Evolutionary conservation across 2,329 filamentous ascomycete species (phyloP).

Genomic region (Boeremia exigua): DNA sequence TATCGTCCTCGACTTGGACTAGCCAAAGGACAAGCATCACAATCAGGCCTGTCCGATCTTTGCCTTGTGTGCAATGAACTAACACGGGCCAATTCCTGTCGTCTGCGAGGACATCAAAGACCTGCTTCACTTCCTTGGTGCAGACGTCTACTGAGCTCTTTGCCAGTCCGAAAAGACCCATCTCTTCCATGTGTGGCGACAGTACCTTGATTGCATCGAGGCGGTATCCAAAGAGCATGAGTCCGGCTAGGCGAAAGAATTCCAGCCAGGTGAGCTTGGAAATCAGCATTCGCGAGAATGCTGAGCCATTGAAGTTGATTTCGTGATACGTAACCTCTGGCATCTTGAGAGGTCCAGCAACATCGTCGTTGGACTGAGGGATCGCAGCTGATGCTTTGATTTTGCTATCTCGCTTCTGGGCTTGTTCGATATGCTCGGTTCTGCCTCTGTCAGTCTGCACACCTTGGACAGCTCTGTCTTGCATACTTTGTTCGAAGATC

Average conservation of each 20-base stretch:
- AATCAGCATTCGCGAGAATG: constrained; percentile 72
- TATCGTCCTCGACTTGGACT: constrained; percentile 61
- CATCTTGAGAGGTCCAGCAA: constrained; percentile 66
- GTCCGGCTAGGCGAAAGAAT: constrained; percentile 66
- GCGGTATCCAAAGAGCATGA: constrained; percentile 71
- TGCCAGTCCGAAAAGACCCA: constrained; percentile 74
- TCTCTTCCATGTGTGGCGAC: constrained; percentile 70
- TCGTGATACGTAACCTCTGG: constrained; percentile 67
- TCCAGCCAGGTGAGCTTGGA: constrained; percentile 71
- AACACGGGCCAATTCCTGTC: constrained; percentile 66
- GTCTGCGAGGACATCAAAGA: constrained; percentile 59
- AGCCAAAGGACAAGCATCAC: constrained; percentile 72
- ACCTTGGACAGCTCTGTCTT: not conserved
- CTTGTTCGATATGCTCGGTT: constrained; percentile 75
- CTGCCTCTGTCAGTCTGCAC: constrained; percentile 49
- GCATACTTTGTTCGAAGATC: constrained; percentile 77
- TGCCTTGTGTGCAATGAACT: constrained; percentile 87
- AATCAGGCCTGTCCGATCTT: constrained; percentile 80
- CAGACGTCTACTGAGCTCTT: constrained; percentile 73
- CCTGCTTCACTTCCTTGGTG: constrained; percentile 63
- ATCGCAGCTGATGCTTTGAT: constrained; percentile 53
- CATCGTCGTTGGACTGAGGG: constrained; percentile 57
- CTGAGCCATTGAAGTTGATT: constrained; percentile 75
- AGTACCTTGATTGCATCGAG: constrained; percentile 73
- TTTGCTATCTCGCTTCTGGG: constrained; percentile 64